These are phyloP conservation scores for Fragaria nilgerrensis DNA, from an alignment of 306 rosid species.

Conservation along the genomic window DNA sequence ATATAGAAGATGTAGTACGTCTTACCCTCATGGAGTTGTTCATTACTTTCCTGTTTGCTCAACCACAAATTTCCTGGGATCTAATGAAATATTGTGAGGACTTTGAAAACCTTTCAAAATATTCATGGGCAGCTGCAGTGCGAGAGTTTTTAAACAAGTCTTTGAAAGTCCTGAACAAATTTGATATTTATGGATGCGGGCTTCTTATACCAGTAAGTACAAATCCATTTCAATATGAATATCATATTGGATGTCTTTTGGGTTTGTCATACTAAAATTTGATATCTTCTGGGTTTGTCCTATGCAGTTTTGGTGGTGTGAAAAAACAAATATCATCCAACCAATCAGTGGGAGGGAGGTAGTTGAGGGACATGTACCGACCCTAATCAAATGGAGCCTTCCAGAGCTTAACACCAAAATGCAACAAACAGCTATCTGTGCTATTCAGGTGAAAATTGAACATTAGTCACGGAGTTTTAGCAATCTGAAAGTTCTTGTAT, in stretches of 20 bases:
- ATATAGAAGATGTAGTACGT: slow-evolving; percentile 2
- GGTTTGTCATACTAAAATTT: neutral
- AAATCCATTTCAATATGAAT: neutral
- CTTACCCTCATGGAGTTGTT: neutral
- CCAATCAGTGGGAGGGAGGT: slow-evolving; percentile 1
- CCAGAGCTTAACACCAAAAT: neutral
- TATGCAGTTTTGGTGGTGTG: neutral
- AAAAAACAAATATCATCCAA: neutral
- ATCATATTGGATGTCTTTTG: neutral
- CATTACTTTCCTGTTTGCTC: neutral
- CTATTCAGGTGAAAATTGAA: neutral
- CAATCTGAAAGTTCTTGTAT: neutral
- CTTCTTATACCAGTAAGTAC: neutral
- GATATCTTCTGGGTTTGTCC: neutral
- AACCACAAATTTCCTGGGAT: neutral
- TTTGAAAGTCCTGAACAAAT: neutral
- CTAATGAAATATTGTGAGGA: neutral
- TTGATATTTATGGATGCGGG: neutral
- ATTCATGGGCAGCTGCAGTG: slow-evolving; percentile 7
- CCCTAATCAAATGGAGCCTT: neutral
- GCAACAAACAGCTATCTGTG: neutral
- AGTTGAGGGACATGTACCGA: neutral
- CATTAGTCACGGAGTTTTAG: neutral
- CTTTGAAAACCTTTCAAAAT: neutral
- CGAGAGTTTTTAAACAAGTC: neutral